phyloP scores from a whole-genome alignment of 768 basidiomycete species.

The Podaxis carcinomalis region DNA sequence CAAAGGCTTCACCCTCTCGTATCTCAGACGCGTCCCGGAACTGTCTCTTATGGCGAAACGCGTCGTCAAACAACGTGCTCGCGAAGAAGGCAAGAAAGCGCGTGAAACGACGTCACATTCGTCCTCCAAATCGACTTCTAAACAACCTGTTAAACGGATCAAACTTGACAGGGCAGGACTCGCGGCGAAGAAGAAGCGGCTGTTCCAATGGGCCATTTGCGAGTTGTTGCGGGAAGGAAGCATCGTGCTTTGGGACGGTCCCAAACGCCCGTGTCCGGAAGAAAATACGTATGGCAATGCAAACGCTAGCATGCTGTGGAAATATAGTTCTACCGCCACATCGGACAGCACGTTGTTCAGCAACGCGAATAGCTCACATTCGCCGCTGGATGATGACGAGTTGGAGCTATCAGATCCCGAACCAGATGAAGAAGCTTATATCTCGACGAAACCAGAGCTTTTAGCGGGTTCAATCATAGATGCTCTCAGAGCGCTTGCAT shows the following conservation, averaged over 20 bases:
- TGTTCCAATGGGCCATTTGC: slow-evolving; percentile 63
- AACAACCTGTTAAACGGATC: background rate
- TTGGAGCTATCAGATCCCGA: slow-evolving; percentile 58
- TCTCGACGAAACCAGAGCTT: slow-evolving; percentile 51
- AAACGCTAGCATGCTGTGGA: slow-evolving; percentile 46
- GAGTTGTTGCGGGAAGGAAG: slow-evolving; percentile 69
- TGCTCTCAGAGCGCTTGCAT: slow-evolving; percentile 5
- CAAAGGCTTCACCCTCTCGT: slow-evolving; percentile 65
- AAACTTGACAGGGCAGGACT: slow-evolving; percentile 5
- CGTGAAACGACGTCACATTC: background rate
- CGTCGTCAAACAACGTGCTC: slow-evolving; percentile 55
- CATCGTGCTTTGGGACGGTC: slow-evolving; percentile 71
- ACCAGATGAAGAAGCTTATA: slow-evolving; percentile 60
- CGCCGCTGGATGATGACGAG: slow-evolving; percentile 30
- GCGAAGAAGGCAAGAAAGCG: slow-evolving; percentile 40
- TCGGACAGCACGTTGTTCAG: slow-evolving; percentile 28
- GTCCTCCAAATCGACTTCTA: slow-evolving; percentile 2
- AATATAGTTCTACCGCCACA: slow-evolving; percentile 24
- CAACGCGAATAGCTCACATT: slow-evolving; percentile 14
- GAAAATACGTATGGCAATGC: slow-evolving; percentile 5
- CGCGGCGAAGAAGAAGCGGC: slow-evolving; percentile 53
- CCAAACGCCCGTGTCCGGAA: slow-evolving; percentile 33
- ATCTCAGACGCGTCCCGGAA: slow-evolving; percentile 75
- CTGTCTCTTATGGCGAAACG: slow-evolving; percentile 58
- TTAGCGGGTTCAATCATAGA: slow-evolving; percentile 39